Evolutionary conservation across 257 asterid genomes (phyloP), one percentile per base, ranked within the genome.

Genomic region (Scutellaria barbata): DNA sequence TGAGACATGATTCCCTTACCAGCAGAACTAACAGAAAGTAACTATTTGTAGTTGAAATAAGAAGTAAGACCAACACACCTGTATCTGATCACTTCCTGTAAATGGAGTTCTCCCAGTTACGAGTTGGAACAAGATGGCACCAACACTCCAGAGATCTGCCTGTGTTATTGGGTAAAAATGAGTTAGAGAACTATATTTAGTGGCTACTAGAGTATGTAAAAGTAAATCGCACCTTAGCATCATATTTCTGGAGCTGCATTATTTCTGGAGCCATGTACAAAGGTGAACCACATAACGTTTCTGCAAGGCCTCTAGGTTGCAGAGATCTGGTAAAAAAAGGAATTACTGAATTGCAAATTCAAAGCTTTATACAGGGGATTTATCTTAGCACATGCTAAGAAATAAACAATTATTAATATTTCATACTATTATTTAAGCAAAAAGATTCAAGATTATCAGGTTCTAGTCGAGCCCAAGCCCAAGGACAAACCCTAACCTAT

Each of bases 121-220:
- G 72, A 92, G 89, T 82, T 92, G 98, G 85, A 82, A 92, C 25
- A 92, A 79, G 79, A 92, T 90, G 76, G 92, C 83, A 63, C 98
- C 98, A 52, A 90, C 96, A 72, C 98, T 92, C 98, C 98, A 92
- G 77, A 92, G 89, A 87, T 92, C 96, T 87, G 98, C 98, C 96
- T 92, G 96, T 47, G 51, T 69, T 79, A 78, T 76, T 53, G 61
- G 66, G 72, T 53, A 75, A 69, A 70, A 71, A 51, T 86, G 68
- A 86, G 68, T 30, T 69, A 68, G 35, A 58, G 40, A 63, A 72
- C 59, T 48, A 75, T 45, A 77, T 47, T 22, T 46, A 46, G 61
- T 69, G 3, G 47, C 42, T 63, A 60, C 43, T 37, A 52, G 41
- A 46, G 57, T 61, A 50, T 55, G 60, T 65, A 58, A 68, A 58